Percentiles rank a stretch among this genome's conserved stretches.
These are phyloP conservation scores for Pestalotiopsis sp. DNA, from an alignment of 2,329 filamentous ascomycete species.

Conservation along the genomic window DNA sequence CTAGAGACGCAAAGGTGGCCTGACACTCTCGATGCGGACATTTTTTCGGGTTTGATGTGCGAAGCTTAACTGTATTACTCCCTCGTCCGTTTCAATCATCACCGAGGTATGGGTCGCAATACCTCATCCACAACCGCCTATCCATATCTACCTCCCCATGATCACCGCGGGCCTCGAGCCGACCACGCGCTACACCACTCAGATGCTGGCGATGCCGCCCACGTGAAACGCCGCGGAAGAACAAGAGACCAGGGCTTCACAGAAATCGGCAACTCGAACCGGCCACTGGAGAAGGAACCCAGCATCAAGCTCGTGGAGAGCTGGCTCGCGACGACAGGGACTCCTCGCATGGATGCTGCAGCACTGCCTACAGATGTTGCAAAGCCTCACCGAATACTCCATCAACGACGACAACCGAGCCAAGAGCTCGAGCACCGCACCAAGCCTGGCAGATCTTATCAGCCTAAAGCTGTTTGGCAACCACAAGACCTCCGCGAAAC, in stretches of 20 bases:
- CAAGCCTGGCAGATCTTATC: neutral
- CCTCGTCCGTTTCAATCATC: constrained; percentile 8
- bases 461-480: neutral
- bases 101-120: neutral
- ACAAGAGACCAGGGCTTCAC: constrained; percentile 7
- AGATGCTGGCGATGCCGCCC: constrained; percentile 15
- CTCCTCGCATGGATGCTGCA: neutral
- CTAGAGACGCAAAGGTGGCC: neutral
- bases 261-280: constrained; percentile 22
- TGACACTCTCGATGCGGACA: neutral
- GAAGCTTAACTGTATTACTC: constrained; percentile 7
- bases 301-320: constrained; percentile 28
- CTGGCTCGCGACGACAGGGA: constrained; percentile 25
- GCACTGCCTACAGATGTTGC: neutral
- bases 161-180: constrained; percentile 20
- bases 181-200: constrained; percentile 14
- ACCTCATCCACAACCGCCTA: constrained; percentile 17
- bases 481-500: neutral
- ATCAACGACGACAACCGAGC: neutral
- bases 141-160: constrained; percentile 22
- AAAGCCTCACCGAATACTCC: neutral
- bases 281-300: constrained; percentile 19
- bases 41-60: constrained; percentile 8
- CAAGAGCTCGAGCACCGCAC: neutral
- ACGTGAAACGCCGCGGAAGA: constrained; percentile 21